These are phyloP conservation scores for Ogataea neopini DNA, from an alignment of 805 yeast genomes.

Conservation along the genomic window DNA sequence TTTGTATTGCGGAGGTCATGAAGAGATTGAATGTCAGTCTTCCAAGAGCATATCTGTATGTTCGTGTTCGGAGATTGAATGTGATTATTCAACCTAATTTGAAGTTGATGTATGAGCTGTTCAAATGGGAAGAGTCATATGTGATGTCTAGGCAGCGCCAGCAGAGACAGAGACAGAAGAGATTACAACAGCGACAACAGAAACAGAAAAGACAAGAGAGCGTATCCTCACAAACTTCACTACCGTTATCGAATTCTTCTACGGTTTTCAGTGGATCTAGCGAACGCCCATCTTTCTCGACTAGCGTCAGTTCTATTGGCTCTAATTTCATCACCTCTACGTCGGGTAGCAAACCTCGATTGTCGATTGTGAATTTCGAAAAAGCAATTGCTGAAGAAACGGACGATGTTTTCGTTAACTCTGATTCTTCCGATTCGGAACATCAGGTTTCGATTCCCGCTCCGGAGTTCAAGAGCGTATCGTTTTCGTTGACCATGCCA, in stretches of 20 bases:
- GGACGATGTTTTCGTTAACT: slow-evolving; percentile 22
- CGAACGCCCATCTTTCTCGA: slow-evolving; percentile 26
- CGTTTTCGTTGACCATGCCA: slow-evolving; percentile 7
- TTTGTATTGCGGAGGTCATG: slow-evolving; percentile 95
- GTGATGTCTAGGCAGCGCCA: slow-evolving; percentile 18
- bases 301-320: slow-evolving; percentile 26
- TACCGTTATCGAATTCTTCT: slow-evolving; percentile 19
- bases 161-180: not conserved
- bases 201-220: slow-evolving; percentile 14
- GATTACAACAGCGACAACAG: slow-evolving; percentile 6
- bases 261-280: slow-evolving; percentile 22
- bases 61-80: slow-evolving; percentile 85
- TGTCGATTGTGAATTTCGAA: slow-evolving; percentile 17
- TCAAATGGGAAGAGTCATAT: slow-evolving; percentile 60
- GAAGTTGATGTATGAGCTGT: slow-evolving; percentile 86
- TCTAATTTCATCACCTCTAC: slow-evolving; percentile 20
- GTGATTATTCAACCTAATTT: slow-evolving; percentile 94
- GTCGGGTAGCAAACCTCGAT: slow-evolving; percentile 14
- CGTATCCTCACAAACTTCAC: slow-evolving; percentile 22
- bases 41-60: slow-evolving; percentile 80
- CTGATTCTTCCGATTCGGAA: slow-evolving; percentile 20
- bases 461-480: slow-evolving; percentile 13
- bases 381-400: slow-evolving; percentile 23
- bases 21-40: slow-evolving; percentile 63
- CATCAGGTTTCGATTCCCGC: no score